Evolutionary conservation across 768 basidiomycete species (phyloP), one percentile per base, ranked within the genome.

Genomic region (Leccinum truebloodii): DNA sequence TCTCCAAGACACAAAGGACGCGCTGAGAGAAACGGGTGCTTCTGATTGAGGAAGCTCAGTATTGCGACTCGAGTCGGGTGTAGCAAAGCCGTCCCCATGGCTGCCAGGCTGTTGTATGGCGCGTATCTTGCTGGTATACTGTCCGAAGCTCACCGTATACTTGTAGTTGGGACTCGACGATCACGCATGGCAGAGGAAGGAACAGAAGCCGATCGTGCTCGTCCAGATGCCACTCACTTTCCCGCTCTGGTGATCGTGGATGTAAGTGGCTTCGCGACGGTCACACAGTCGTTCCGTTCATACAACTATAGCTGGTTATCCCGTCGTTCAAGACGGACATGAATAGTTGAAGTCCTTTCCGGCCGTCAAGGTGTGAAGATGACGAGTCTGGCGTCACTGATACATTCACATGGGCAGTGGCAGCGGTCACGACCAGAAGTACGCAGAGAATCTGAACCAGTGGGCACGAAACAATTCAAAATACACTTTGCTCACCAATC

Each of bases 31-130:
- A 70, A 83, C 92, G 57, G 96, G 98, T 67, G 95, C 95, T 2
- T 86, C 88, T 61, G 94, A 97, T 48, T 99, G 96, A 96, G 93
- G 92, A 59, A 95, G 95, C 7, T 91, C 83, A 44, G 73, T 92
- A 22, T 77, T 99, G 4, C 28, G 28, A 28, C 28, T 28, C 82
- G 93, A 14, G 92, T 95, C 5, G 94, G 94, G 14, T 99, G 96
- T 95, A 95, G 96, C 71, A 98, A 98, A 76, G 92, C 95, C 3
- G 92, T 98, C 6, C 90, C 94, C 16, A 78, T 97, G 50, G 93
- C 89, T 30, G 77, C 82, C 1, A 89, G 87, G 72, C 81, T 87
- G 62, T 81, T 87, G 80, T 98, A 92, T 78, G 86, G 96, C 97
- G 61, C 67, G 82, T 32, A 13, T 50, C 22, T 5, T 46, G 54